Conservation (phyloP, 108 stramenopile genomes). For the Chaetoceros muelleri region DNA sequence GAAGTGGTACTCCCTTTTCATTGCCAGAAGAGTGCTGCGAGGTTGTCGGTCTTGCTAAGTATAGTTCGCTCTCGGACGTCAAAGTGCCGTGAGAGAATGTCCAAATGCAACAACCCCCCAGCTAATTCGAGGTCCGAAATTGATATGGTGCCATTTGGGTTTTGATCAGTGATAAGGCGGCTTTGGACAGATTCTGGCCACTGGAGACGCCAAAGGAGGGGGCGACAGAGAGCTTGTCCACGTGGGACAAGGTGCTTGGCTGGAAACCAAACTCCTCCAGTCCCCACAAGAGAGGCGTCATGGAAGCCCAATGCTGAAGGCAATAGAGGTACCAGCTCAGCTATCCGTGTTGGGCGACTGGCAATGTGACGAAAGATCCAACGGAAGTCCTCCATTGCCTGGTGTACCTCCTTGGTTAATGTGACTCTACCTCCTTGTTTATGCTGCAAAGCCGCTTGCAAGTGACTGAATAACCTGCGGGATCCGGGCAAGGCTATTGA, state of each 20-base stretch:
- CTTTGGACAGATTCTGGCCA: constrained; percentile 7
- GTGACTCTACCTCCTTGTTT: not conserved
- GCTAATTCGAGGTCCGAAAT: constrained; percentile 26
- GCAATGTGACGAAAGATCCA: too few relatives aligned
- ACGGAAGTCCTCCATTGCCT: constrained; percentile 20
- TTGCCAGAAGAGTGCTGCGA: too few relatives aligned
- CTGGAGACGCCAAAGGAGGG: constrained; percentile 9
- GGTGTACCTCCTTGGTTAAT: constrained; percentile 11
- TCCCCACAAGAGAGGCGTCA: constrained; percentile 14
- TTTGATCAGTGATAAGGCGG: constrained; percentile 3
- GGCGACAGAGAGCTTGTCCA: not conserved
- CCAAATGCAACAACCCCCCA: constrained; percentile 18
- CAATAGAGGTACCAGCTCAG: too few relatives aligned
- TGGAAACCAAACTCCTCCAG: constrained; percentile 20
- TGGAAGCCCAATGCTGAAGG: constrained; percentile 14
- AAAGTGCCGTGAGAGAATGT: constrained; percentile 8
- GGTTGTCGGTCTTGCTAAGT: too few relatives aligned
- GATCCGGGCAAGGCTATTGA: too few relatives aligned
- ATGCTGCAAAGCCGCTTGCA: constrained; percentile 4
- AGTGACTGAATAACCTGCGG: constrained; percentile 5
- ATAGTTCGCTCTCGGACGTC: constrained; percentile 13
- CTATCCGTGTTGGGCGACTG: constrained; percentile 10
- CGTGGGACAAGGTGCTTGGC: constrained; percentile 1
- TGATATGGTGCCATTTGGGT: constrained; percentile 14
- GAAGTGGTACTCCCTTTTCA: too few relatives aligned